phyloP scores from a whole-genome alignment of 1,284 basidiomycete species.

The Waitea zeae region DNA sequence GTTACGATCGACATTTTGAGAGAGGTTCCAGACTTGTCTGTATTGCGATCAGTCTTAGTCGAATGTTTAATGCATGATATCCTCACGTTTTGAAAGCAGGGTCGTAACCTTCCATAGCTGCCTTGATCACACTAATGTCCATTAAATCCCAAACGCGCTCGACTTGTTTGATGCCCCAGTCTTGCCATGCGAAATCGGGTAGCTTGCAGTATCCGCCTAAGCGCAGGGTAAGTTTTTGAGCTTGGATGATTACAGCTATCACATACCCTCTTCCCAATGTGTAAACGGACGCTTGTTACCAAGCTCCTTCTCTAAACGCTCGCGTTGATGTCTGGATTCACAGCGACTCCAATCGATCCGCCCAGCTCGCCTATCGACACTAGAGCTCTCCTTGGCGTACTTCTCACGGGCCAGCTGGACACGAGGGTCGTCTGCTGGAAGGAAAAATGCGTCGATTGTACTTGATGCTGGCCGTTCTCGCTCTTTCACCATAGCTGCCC shows the following conservation, averaged over 20 bases:
- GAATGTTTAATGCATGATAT: constrained; percentile 1
- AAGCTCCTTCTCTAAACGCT: constrained; percentile 69
- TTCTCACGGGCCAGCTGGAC: constrained; percentile 82
- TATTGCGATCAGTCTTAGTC: constrained; percentile 4
- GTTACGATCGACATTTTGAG: constrained; percentile 88
- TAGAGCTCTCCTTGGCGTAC: constrained; percentile 50
- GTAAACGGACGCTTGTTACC: constrained; percentile 80
- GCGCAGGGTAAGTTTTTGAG: too few relatives aligned
- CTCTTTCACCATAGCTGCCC: constrained; percentile 52
- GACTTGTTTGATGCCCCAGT: constrained; percentile 83
- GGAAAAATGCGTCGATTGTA: constrained; percentile 82
- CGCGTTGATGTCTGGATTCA: constrained; percentile 82
- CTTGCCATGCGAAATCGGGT: constrained; percentile 86
- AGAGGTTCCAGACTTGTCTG: constrained; percentile 90
- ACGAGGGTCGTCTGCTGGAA: constrained; percentile 79
- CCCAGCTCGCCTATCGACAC: constrained; percentile 43
- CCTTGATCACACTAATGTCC: constrained; percentile 78
- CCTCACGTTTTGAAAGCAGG: constrained; percentile 75
- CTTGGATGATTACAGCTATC: too few relatives aligned
- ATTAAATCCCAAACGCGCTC: constrained; percentile 90
- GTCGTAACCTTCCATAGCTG: constrained; percentile 67
- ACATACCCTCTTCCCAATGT: constrained; percentile 78
- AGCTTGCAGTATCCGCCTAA: constrained; percentile 76
- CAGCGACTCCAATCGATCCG: constrained; percentile 86
- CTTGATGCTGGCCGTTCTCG: constrained; percentile 77